Base-by-base conservation (phyloP, 2,329 filamentous ascomycete genomes). In the Ilyonectria sp. region DNA sequence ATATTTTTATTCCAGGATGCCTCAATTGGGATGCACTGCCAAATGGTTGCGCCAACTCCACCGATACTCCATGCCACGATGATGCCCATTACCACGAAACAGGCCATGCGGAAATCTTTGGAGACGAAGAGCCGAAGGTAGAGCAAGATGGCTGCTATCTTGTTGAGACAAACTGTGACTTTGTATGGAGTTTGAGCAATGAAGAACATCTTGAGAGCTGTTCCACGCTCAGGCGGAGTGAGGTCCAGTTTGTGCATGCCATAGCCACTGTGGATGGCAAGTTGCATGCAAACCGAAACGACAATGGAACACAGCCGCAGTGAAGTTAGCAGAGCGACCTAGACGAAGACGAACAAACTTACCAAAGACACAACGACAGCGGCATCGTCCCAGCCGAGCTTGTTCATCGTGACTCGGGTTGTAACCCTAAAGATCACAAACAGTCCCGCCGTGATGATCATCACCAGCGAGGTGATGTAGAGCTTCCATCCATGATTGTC, bases 161-260 rank as follows among this genome's bases (percentile, higher is more conserved):
- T 88, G n/a, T 84, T 86, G 52, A 85, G 75, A 69, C 84, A 85
- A 63, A 87, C 82, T 8, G 82, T 83, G 55, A 84, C 75, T 70
- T 86, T 86, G 76, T 87, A 87, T 60, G 84, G 82, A 29, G 83
- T 81, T 71, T 87, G 84, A 1, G 82, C 80, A 29, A 84, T 75
- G 65, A 82, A 86, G 74, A 86, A 86, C 35, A 80, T 72, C 80
- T 85, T 58, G 26, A 72, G 63, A 2, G 72, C 69, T 31, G 40
- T 56, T 19, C 61, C n/a, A 5, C 71, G 65, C 13, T 82, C 79
- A 1, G 70, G 44, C 17, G 63, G 67, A 0, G 76, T 74, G 9
- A 84, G 70, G 46, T 79, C 80, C 8, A 58, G 69, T 35, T 80
- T 78, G 44, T 83, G 82, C 64, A 82, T 79, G 4, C 82, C 82